Evolutionary conservation across 169 alveolate genomes (phyloP).

Genomic region (Amoebophrya sp.): DNA sequence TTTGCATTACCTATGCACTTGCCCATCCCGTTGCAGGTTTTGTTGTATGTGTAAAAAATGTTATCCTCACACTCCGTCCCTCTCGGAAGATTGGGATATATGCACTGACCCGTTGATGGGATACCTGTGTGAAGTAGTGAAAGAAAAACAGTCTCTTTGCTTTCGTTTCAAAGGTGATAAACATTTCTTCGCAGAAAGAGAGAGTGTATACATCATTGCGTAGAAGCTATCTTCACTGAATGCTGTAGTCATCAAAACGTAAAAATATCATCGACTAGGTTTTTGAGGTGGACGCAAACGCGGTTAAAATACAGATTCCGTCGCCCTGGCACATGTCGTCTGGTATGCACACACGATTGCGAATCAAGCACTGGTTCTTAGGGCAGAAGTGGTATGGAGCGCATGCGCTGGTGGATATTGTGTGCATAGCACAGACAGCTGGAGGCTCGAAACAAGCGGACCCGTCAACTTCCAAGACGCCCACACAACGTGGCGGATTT

Average conservation of each 20-base stretch:
- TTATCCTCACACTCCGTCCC: conserved; percentile 4
- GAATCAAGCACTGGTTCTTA: neutral
- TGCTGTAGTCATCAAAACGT: no score
- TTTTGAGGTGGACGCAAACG: no score
- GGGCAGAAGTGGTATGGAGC: neutral
- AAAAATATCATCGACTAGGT: no score
- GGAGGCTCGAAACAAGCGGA: neutral
- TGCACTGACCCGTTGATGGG: neutral
- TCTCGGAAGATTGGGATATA: neutral
- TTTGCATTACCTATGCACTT: neutral
- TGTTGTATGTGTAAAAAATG: neutral
- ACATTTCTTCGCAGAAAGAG: no score
- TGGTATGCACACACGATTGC: neutral
- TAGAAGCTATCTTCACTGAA: no score
- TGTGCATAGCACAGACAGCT: neutral
- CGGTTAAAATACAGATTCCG: neutral
- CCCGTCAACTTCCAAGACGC: neutral
- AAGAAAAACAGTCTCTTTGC: no score
- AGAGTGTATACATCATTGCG: no score
- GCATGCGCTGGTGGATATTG: neutral
- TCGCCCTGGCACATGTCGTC: neutral
- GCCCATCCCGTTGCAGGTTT: conserved; percentile 18
- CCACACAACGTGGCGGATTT: neutral
- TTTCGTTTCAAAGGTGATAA: no score
- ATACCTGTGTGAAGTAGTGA: no score